Conservation (phyloP, 768 basidiomycete species). For the Sistotremastrum niveocremeum region DNA sequence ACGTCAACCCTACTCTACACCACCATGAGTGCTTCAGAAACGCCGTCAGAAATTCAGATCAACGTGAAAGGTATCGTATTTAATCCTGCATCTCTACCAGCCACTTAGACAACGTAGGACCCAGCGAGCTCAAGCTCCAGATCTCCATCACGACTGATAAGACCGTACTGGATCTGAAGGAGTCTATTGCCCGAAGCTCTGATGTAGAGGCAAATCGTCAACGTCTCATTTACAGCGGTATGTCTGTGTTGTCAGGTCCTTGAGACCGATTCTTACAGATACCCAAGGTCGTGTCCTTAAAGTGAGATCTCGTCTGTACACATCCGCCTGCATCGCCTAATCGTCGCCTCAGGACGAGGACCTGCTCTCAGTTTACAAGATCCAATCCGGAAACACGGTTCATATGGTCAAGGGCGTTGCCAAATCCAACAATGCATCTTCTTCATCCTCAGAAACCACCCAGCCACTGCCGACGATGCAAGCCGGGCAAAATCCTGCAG, state of each 20-base stretch:
- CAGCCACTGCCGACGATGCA: conserved; percentile 75
- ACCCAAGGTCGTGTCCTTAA: conserved; percentile 51
- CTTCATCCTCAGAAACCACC: conserved; percentile 26
- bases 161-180: conserved; percentile 84
- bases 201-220: conserved; percentile 81
- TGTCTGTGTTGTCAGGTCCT: conserved; percentile 12
- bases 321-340: background rate
- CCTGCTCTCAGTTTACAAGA: conserved; percentile 71
- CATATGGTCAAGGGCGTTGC: conserved; percentile 88
- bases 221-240: conserved; percentile 85
- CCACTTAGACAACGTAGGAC: conserved; percentile 32
- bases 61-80: conserved; percentile 48
- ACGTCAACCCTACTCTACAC: conserved; percentile 1
- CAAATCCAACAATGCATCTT: conserved; percentile 19
- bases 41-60: conserved; percentile 42
- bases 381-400: conserved; percentile 75
- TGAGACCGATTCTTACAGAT: conserved; percentile 10
- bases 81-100: no score
- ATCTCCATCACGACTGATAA: conserved; percentile 72
- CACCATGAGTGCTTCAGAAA: conserved; percentile 36
- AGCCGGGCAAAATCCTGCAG: conserved; percentile 77
- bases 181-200: conserved; percentile 72
- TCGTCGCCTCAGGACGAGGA: conserved; percentile 58
- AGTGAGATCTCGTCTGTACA: conserved; percentile 21
- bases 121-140: conserved; percentile 85